Base-by-base conservation (phyloP, 371 early-diverging fungal species). In the Actinomucor elegans region DNA sequence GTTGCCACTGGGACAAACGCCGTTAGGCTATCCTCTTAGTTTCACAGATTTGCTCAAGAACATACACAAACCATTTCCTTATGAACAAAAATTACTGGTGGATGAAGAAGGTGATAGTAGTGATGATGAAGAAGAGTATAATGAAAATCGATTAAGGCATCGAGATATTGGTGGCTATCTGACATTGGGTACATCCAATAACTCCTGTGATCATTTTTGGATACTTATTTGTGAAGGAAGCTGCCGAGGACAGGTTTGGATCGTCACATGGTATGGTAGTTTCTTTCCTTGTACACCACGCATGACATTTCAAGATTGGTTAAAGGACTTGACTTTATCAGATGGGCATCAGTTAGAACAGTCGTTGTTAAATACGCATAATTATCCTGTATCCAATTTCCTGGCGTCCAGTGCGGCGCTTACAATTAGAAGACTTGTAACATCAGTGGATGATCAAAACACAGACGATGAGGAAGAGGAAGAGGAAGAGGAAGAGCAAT, bases 201-300 rank as follows among this genome's bases (percentile, higher is more conserved):
- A 36, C 17, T 54, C 55, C 15, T 17, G 35, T 29, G 47, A 32
- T 17, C 38, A 54, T 31, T 54, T 46, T 36, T 54, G 55, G 55
- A 54, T 54, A 23, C 47, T 54, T n/a, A 54, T 54, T 15, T 54
- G 46, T 24, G 55, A 54, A 46, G 55, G 55, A 15, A 23, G 23
- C 23, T 54, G 47, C n/a, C 35, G 55, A 29, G 55, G 55, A 29
- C 47, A 54, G 11, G 45, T 54, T 10, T 54, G 55, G 55, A 54
- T 54, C 14, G 55, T 28, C 38, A 37, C 47, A 10, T 37, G 45
- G 38, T 21, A 29, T 12, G 46, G 55, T 3, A 29, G 17, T 23
- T 54, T 54, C 46, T 46, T 34, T 36, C 55, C 47, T 36, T 54
- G 55, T 20, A 46, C 47, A 5, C 55, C 55, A 27, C 45, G 55